Evolutionary conservation across 2,329 filamentous ascomycete species (phyloP), one percentile per base, ranked within the genome.

Genomic region (Cladosporium sp.): DNA sequence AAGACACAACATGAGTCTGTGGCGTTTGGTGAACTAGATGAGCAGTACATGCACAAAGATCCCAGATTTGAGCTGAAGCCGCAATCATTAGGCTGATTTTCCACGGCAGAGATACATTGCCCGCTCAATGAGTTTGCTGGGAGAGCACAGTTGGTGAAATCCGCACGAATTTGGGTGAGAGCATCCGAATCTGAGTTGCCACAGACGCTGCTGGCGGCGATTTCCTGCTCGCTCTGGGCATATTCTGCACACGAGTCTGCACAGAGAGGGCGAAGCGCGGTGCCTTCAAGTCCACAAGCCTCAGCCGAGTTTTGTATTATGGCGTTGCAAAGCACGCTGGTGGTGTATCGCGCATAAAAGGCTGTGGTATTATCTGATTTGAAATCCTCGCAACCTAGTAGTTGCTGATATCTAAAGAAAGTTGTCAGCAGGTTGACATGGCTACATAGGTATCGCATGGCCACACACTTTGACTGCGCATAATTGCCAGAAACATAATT

Each of bases 1-100:
- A 88, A 92, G 74, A 93, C 89, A 78, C 95, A 99, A 82, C 95
- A 99, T 3, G 93, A 96, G 77, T 98, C 94, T 60, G 94, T 98
- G 11, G 92, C 90, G 78, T 98, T 98, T 68, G 89, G 87, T 31
- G 93, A 93, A 72, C 91, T 94, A 7, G 88, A 84, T 50, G 86
- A 85, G 78, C 95, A 99, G 78, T 95, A 97, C 5, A 89, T 88
- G 80, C 95, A 99, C 40, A 99, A 83, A 2, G 93, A 93, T 64
- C 84, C 79, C 8, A 88, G 77, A 72, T 90, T 90, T 69, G 87
- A 85, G 49, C 85, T 86, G 76, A 90, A 99, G 56, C 95, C 95
- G 78, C 95, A 99, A 75, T 98, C 92, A 7, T 88, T 79, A 1
- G 89, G 88, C 80, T 99, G 93, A 73, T 99, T 99, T 49, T 84